These are phyloP conservation scores for Mortierella sp. DNA, from an alignment of 371 early-diverging fungal genomes.

Conservation along the genomic window DNA sequence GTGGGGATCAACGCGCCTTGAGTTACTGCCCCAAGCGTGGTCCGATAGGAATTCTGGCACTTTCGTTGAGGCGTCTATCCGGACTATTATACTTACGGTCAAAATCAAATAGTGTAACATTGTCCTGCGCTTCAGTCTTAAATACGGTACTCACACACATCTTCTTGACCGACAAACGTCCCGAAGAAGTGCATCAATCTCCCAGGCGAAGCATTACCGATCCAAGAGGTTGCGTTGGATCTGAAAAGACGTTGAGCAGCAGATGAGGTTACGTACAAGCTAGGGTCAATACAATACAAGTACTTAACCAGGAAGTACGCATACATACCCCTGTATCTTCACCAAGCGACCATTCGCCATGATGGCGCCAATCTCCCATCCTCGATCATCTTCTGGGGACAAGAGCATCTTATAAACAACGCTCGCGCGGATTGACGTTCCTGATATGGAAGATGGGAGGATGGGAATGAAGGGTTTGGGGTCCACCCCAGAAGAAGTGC, in stretches of 20 bases:
- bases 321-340: conserved; percentile 13
- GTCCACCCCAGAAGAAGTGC: not conserved
- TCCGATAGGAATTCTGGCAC: conserved; percentile 14
- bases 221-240: conserved; percentile 5
- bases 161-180: not conserved
- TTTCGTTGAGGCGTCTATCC: conserved; percentile 8
- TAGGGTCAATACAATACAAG: too few relatives aligned
- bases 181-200: conserved; percentile 23
- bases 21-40: conserved; percentile 16
- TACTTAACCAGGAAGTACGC: not conserved
- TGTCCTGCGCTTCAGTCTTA: too few relatives aligned
- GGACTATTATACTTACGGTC: not conserved
- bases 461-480: not conserved
- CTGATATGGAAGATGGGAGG: conserved; percentile 1
- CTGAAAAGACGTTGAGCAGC: too few relatives aligned
- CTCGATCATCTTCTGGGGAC: conserved; percentile 6
- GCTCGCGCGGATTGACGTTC: conserved; percentile 19
- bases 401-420: conserved; percentile 18
- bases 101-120: not conserved
- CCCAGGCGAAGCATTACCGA: conserved; percentile 10
- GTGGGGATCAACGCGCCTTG: conserved; percentile 8
- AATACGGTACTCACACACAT: conserved; percentile 26
- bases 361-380: conserved; percentile 29
- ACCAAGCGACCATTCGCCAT: conserved; percentile 21
- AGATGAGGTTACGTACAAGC: not conserved